These are phyloP conservation scores for Apostasia shenzhenica DNA, from an alignment of 106 monocot species.

Conservation along the genomic window DNA sequence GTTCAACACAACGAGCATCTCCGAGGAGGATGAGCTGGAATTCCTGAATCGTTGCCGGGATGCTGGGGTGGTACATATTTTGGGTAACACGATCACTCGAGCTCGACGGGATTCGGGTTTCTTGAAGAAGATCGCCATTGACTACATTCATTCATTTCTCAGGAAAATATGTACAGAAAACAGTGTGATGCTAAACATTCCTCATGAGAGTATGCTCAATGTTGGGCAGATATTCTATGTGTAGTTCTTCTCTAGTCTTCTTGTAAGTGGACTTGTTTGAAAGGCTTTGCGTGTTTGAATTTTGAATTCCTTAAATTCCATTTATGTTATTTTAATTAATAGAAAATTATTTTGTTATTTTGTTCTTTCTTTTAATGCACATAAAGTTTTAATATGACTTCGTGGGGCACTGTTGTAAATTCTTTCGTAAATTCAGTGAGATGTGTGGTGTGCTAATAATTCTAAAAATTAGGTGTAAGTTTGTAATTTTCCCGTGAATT, in stretches of 20 bases:
- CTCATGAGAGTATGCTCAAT: conserved; percentile 84
- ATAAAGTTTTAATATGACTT: too few relatives aligned
- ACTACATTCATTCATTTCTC: conserved; percentile 69
- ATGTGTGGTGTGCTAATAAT: too few relatives aligned
- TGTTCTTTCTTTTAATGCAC: too few relatives aligned
- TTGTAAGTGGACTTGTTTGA: not conserved
- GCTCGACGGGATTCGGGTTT: conserved; percentile 51
- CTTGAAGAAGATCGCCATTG: conserved; percentile 49
- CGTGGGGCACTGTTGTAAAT: too few relatives aligned
- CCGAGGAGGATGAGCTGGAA: conserved; percentile 50
- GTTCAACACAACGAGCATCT: conserved; percentile 15
- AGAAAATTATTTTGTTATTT: too few relatives aligned
- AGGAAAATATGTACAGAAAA: conserved; percentile 79
- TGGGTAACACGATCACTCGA: conserved; percentile 67
- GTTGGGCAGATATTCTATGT: conserved; percentile 87
- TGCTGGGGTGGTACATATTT: conserved; percentile 79
- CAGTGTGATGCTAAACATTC: conserved; percentile 75
- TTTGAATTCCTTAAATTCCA: not conserved
- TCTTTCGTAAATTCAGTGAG: too few relatives aligned
- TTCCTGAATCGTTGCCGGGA: conserved; percentile 68
- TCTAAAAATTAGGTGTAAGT: too few relatives aligned
- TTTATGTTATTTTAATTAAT: too few relatives aligned
- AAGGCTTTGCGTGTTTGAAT: not conserved
- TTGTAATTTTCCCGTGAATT: too few relatives aligned
- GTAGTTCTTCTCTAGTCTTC: conserved; percentile 15